phyloP scores from a whole-genome alignment of 2,329 filamentous ascomycete species.

The Fusarium clavum region DNA sequence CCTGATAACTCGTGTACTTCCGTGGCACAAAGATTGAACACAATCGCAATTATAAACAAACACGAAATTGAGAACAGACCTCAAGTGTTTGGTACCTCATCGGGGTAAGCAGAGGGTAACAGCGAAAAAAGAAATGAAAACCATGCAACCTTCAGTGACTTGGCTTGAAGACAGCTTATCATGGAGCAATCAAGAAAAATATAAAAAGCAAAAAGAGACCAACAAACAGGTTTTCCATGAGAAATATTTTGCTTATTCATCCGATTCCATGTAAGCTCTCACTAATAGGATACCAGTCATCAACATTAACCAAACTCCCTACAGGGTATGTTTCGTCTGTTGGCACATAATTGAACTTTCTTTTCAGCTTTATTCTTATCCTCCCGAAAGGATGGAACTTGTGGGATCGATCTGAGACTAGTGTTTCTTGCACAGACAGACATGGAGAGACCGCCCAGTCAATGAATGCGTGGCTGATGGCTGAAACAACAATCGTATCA shows the following conservation, averaged over 20 bases:
- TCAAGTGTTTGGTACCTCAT: neutral
- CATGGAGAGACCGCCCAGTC: neutral
- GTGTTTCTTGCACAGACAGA: too few relatives aligned
- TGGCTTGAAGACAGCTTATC: fast-evolving
- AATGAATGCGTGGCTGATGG: neutral
- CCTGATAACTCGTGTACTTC: neutral
- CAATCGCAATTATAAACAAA: too few relatives aligned
- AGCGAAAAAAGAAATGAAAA: neutral
- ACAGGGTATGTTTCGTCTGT: neutral
- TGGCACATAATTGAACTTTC: neutral
- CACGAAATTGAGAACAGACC: neutral
- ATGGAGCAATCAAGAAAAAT: fast-evolving
- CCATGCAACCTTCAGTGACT: neutral
- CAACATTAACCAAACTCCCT: neutral
- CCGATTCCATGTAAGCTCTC: neutral
- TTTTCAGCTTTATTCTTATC: neutral
- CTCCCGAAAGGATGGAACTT: too few relatives aligned
- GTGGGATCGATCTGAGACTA: too few relatives aligned
- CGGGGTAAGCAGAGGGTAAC: neutral
- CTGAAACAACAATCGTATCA: neutral
- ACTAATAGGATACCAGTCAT: neutral
- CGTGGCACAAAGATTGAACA: fast-evolving
- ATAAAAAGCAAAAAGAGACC: neutral
- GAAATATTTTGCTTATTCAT: neutral
- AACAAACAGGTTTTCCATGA: neutral